Evolutionary conservation across 2,329 filamentous ascomycete genomes (phyloP).

Genomic region (Calonectria pseudoreteaudii): DNA sequence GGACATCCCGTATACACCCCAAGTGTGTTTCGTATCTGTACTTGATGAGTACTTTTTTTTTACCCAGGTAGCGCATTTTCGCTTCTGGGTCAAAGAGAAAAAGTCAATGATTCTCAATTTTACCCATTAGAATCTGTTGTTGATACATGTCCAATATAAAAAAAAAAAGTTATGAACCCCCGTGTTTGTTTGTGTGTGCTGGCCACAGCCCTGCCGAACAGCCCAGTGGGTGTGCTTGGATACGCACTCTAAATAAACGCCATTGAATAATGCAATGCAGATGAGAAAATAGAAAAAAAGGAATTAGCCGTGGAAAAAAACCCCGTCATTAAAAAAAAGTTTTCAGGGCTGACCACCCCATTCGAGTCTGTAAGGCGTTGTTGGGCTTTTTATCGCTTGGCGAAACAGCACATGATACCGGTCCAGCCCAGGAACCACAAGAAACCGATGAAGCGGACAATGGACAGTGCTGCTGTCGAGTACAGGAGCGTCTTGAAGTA

Average conservation of each 20-base stretch:
- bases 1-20: neutral
- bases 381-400: slow-evolving; percentile 14
- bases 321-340: neutral
- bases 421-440: slow-evolving; percentile 41
- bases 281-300: neutral
- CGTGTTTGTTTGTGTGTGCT: neutral
- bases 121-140: neutral
- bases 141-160: neutral
- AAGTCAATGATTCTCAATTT: neutral
- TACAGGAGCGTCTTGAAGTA: slow-evolving; percentile 40
- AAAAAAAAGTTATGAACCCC: neutral
- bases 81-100: neutral
- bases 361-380: neutral
- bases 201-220: neutral
- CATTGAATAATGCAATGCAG: slow-evolving; percentile 7
- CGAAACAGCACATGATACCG: slow-evolving; percentile 41
- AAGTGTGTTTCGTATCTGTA: slow-evolving; percentile 1
- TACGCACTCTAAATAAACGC: slow-evolving; percentile 10
- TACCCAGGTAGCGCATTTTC: neutral
- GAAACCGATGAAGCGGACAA: slow-evolving; percentile 40
- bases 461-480: slow-evolving; percentile 37
- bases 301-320: neutral
- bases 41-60: neutral
- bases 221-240: neutral
- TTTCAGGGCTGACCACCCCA: neutral